phyloP scores from a whole-genome alignment of 331 rosid species.

The Cydonia oblonga region DNA sequence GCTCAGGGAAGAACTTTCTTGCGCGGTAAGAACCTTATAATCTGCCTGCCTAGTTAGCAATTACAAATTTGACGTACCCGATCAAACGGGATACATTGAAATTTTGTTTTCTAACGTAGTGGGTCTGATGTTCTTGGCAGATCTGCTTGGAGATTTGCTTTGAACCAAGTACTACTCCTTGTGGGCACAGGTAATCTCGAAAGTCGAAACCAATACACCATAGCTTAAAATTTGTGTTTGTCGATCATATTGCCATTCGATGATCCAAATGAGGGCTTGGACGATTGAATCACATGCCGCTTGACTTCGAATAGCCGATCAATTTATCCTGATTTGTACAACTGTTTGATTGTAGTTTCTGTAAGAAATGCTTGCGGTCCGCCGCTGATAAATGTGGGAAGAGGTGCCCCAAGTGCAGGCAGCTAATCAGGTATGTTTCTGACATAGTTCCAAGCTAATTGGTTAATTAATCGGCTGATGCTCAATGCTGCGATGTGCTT shows the following conservation, averaged over 20 bases:
- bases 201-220: background rate
- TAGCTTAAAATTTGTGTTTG: background rate
- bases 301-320: background rate
- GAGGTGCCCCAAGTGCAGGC: slow-evolving; percentile 91
- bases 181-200: slow-evolving; percentile 79
- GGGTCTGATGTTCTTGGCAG: slow-evolving; percentile 22
- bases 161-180: slow-evolving; percentile 91
- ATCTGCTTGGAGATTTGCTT: slow-evolving; percentile 89
- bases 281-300: background rate
- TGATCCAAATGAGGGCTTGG: background rate
- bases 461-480: background rate
- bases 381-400: slow-evolving; percentile 92
- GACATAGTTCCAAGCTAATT: background rate
- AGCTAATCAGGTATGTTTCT: slow-evolving; percentile 48
- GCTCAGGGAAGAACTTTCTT: slow-evolving; percentile 88
- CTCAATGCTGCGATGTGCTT: background rate
- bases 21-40: slow-evolving; percentile 53
- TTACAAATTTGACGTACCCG: background rate
- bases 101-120: background rate
- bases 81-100: background rate
- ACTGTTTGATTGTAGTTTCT: slow-evolving; percentile 44
- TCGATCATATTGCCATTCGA: background rate
- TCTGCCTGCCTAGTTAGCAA: background rate
- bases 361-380: slow-evolving; percentile 72
- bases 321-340: background rate